Percentiles rank a stretch among this genome's conserved stretches.
phyloP scores from a whole-genome alignment of 2,329 filamentous ascomycete genomes.

The Fusarium annulatum region DNA sequence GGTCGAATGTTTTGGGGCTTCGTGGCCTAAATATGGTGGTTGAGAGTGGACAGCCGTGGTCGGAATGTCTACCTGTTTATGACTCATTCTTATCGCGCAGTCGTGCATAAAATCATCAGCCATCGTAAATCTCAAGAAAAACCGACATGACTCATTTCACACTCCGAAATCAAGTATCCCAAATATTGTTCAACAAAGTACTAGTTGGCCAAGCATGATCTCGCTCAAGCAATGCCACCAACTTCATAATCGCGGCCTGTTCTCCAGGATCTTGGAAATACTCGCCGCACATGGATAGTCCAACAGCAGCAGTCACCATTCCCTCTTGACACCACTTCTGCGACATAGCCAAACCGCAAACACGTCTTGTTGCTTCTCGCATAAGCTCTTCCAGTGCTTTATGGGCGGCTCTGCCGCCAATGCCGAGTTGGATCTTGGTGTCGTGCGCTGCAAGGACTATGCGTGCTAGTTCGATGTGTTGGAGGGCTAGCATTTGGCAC shows the following conservation, averaged over 20 bases:
- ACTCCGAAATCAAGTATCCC: background rate
- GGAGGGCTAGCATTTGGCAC: slow-evolving; percentile 27
- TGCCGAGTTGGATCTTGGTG: slow-evolving; percentile 23
- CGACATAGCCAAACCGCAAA: slow-evolving; percentile 19
- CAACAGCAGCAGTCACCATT: slow-evolving; percentile 25
- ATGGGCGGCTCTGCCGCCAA: slow-evolving; percentile 20
- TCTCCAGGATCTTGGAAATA: slow-evolving; percentile 24
- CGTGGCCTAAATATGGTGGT: rapidly evolving
- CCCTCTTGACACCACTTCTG: slow-evolving; percentile 10
- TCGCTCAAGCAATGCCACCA: slow-evolving; percentile 17
- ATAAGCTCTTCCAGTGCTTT: slow-evolving; percentile 22
- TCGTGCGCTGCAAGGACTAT: slow-evolving; percentile 31
- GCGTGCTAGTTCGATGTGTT: slow-evolving; percentile 23
- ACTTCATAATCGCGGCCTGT: slow-evolving; percentile 1
- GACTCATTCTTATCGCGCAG: background rate
- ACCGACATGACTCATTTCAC: too few relatives aligned
- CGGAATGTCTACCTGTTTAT: background rate
- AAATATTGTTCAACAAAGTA: background rate
- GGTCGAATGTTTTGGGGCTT: background rate
- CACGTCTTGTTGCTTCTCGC: slow-evolving; percentile 5
- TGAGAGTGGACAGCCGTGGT: background rate
- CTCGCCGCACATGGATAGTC: slow-evolving; percentile 33
- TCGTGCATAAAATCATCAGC: background rate
- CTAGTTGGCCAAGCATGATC: slow-evolving; percentile 27
- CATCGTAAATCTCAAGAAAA: background rate